Percentiles rank a stretch among this genome's conserved stretches.
These are phyloP conservation scores for Tuber calosporum DNA, from an alignment of 495 filamentous ascomycete species.

Conservation along the genomic window DNA sequence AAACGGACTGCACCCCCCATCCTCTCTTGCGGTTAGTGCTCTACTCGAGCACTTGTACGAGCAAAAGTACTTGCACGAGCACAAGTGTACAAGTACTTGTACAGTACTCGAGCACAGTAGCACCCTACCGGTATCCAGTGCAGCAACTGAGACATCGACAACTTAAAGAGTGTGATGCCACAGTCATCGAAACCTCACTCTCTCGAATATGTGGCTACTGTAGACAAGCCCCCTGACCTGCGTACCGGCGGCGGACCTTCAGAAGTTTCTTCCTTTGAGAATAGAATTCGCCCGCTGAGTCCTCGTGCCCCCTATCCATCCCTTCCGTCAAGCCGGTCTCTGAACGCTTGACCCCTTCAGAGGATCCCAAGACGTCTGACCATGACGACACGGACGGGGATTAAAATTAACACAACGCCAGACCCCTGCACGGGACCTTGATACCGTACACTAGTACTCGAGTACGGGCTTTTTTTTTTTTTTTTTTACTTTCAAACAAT, in stretches of 20 bases:
- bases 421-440: slow-evolving; percentile 33
- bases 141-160: slow-evolving; percentile 33
- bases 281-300: slow-evolving; percentile 25
- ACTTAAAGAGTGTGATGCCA: slow-evolving; percentile 29
- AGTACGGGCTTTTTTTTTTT: slow-evolving; percentile 16
- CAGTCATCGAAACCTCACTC: slow-evolving; percentile 35
- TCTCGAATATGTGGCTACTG: slow-evolving; percentile 38
- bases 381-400: slow-evolving; percentile 36
- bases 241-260: slow-evolving; percentile 26
- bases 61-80: no score
- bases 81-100: no score
- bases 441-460: no score
- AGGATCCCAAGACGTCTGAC: slow-evolving; percentile 31
- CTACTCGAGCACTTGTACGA: no score
- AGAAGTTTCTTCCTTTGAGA: slow-evolving; percentile 10
- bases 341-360: slow-evolving; percentile 28
- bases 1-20: slow-evolving; percentile 25
- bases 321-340: slow-evolving; percentile 31
- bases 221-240: slow-evolving; percentile 24
- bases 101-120: no score
- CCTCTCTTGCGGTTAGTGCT: slow-evolving; percentile 23
- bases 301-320: slow-evolving; percentile 26
- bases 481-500: slow-evolving; percentile 26
- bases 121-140: slow-evolving; percentile 29
- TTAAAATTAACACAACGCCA: slow-evolving; percentile 35